These are phyloP conservation scores for Verticillium nubilum DNA, from an alignment of 2,329 filamentous ascomycete species.

Conservation along the genomic window DNA sequence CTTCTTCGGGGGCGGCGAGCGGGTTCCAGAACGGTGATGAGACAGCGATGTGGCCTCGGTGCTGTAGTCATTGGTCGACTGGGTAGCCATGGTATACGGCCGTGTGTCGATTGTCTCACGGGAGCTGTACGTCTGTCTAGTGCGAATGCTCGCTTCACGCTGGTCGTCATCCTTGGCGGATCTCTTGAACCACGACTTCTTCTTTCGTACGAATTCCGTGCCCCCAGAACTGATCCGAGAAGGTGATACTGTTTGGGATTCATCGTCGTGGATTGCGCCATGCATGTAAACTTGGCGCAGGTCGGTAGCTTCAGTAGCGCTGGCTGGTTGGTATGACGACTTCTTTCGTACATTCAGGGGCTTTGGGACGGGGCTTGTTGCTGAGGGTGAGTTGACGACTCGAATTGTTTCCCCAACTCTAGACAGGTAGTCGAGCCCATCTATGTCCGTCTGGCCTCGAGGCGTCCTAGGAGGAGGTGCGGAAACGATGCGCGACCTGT, in stretches of 20 bases:
- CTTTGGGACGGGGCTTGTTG: conserved; percentile 26
- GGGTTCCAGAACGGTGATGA: not conserved
- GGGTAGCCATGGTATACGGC: conserved; percentile 9
- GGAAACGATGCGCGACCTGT: conserved; percentile 40
- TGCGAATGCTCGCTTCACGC: conserved; percentile 9
- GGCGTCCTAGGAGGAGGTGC: conserved; percentile 29
- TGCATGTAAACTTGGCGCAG: conserved; percentile 21
- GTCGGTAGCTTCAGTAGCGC: not conserved
- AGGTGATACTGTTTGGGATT: conserved; percentile 13
- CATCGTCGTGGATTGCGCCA: conserved; percentile 13
- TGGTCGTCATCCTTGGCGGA: conserved; percentile 30
- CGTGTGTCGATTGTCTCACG: conserved; percentile 5
- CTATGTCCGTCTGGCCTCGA: conserved; percentile 20
- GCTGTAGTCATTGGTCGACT: conserved; percentile 2
- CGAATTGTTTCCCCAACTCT: conserved; percentile 47
- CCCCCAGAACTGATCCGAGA: not conserved
- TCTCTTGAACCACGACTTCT: conserved; percentile 46
- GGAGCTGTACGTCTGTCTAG: conserved; percentile 4
- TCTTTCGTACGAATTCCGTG: conserved; percentile 27
- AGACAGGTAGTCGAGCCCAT: conserved; percentile 38
- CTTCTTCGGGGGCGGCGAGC: conserved; percentile 33
- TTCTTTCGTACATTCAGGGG: conserved; percentile 39
- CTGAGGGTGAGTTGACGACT: conserved; percentile 44
- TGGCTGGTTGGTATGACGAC: conserved; percentile 5
- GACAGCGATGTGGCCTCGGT: not conserved